These are phyloP conservation scores for Vararia minispora DNA, from an alignment of 768 basidiomycete species.

Conservation along the genomic window DNA sequence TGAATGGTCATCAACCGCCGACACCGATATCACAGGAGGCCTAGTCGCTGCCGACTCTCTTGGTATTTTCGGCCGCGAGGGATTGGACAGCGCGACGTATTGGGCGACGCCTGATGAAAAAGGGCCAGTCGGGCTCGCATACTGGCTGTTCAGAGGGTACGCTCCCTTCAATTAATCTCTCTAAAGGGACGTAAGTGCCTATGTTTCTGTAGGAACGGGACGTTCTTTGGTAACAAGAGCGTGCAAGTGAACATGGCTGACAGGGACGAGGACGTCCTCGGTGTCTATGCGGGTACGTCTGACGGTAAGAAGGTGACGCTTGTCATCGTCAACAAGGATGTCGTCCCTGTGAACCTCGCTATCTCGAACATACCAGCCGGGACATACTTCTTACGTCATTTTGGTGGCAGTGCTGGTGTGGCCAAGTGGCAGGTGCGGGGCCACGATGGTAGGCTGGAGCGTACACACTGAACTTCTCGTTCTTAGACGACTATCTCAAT, in stretches of 20 bases:
- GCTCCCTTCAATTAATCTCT: constrained; percentile 2
- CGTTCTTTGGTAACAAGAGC: constrained; percentile 32
- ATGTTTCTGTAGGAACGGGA: constrained; percentile 26
- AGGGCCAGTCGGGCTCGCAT: constrained; percentile 41
- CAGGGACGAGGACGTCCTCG: constrained; percentile 29
- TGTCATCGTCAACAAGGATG: constrained; percentile 43
- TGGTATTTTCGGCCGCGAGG: constrained; percentile 39
- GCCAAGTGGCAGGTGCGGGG: constrained; percentile 46
- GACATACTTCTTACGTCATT: constrained; percentile 42
- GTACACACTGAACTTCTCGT: background rate
- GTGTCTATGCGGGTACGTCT: constrained; percentile 34
- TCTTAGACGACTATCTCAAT: constrained; percentile 6
- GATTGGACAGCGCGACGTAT: constrained; percentile 42
- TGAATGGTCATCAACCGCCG: constrained; percentile 38
- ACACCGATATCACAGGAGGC: constrained; percentile 42
- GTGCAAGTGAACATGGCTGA: constrained; percentile 33
- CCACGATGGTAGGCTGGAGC: background rate
- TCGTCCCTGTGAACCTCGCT: constrained; percentile 27
- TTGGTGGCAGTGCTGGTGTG: constrained; percentile 39
- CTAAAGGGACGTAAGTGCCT: background rate
- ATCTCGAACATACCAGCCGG: constrained; percentile 36
- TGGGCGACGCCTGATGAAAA: constrained; percentile 37
- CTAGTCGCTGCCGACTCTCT: constrained; percentile 39
- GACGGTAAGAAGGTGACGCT: constrained; percentile 29
- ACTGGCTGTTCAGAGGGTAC: constrained; percentile 46